Evolutionary conservation across 441 rosid species (phyloP), one percentile per base, ranked within the genome.

Genomic region (Bocquillonia castaneifolia): DNA sequence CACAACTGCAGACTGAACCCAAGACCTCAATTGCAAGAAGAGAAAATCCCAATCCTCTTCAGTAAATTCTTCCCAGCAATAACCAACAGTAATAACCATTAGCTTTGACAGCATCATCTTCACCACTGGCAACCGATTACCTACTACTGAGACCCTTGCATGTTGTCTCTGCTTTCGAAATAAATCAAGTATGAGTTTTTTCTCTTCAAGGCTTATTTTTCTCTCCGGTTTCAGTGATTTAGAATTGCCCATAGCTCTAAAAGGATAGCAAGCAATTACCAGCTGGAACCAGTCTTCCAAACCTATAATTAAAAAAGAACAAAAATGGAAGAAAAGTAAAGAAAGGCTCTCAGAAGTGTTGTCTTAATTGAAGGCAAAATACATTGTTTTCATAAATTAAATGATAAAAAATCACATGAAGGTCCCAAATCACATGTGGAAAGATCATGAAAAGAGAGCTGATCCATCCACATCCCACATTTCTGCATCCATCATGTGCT

Each of bases 31-130:
- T 51, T 81, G 83, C 54, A 77, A 83, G 57, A 88, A 86, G 69
- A 87, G 81, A 69, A 91, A 92, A 29, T 84, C 88, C 97, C 99
- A 94, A 75, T 94, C 99, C 64, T 86, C 96, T 74, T 84, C 91
- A 34, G 70, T 66, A 77, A 94, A 90, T 48, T 92, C 94, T 63
- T 82, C 74, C 81, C 96, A 88, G 83, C 98, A 94, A 86, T 90
- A 94, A 74, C 86, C 88, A 76, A 90, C 84, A 51, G 94, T 84
- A 67, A 87, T 64, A 71, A 82, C 84, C 77, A 85, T 78, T 62
- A 92, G 82, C 81, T 84, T 84, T 47, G 98, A 82, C 23, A 91
- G 82, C 74, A 89, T 78, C 70, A 81, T 71, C 74, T 76, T 92
- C 69, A 77, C 84, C 59, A 77, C 69, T 59, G 87, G 90, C 74